Evolutionary conservation across 148 eudicot species (phyloP), one percentile per base, ranked within the genome.

Genomic region (Nyssa sinensis): DNA sequence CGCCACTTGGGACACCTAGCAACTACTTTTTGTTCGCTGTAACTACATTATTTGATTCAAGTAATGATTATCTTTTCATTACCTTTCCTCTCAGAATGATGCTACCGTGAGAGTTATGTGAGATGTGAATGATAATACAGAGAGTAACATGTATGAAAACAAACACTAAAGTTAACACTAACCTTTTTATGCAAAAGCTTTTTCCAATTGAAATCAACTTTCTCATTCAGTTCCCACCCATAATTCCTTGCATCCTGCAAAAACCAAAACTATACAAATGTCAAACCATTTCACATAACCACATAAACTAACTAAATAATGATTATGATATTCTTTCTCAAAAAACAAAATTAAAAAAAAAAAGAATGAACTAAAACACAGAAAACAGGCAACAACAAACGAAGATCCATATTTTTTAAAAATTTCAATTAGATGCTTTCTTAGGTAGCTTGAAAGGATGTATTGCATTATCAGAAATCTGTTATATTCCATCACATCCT

Each of bases 141-240:
- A 19, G 33, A 24, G 7, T 24, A 4, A 41, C n/a, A 37, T 53
- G 67, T 6, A 74, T 12, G 14, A 72, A 67, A 70, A 39, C 10
- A 55, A 74, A 76, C 4, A 28, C 27, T 69, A 7, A 71, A 47
- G 51, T 25, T 37, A 71, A 64, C 17, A 80, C 86, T 44, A 14
- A 95, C 99, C 99, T 95, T 95, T 86, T 95, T 95, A 8, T 93
- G 90, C 81, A 95, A 73, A 74, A 95, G 97, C 77, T 88, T 93
- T 80, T 93, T 95, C 99, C 99, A 95, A 75, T 89, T 88, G 88
- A 90, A 95, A 76, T 88, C 87, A 68, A 93, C 61, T 37, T 82
- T 95, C 69, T 95, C 97, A 75, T 88, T 89, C 71, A 95, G 72
- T 66, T 93, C 96, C 99, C 99, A 95, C 29, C 99, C 99, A 80